Conservation (phyloP, 192 early-diverging fungal species). For the Gigaspora rosea region DNA sequence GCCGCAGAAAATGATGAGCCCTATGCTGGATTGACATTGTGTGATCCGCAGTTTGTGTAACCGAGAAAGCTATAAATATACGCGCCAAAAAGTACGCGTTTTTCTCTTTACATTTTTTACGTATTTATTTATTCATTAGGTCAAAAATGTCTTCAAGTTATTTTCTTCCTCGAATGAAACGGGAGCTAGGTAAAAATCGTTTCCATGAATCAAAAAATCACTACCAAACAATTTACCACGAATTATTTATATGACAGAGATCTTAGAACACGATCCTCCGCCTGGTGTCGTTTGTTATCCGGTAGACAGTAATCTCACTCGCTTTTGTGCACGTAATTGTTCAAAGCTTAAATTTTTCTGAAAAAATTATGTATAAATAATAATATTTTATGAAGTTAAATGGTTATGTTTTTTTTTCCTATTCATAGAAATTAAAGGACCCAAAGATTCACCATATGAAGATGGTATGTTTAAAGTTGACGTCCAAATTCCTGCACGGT, state of each 20-base stretch:
- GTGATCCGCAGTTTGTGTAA: too few species aligned
- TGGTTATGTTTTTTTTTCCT: not conserved
- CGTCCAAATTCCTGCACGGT: constrained; percentile 56
- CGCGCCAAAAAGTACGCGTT: too few species aligned
- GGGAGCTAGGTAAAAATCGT: constrained; percentile 12
- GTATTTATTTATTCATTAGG: too few species aligned
- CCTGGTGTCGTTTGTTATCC: constrained; percentile 66
- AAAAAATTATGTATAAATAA: not conserved
- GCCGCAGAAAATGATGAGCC: too few species aligned
- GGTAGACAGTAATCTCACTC: constrained; percentile 56
- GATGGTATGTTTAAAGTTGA: constrained; percentile 65
- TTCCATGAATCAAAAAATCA: not conserved
- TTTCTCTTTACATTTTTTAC: too few species aligned
- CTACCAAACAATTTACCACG: not conserved
- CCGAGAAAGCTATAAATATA: too few species aligned
- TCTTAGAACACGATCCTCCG: constrained; percentile 43
- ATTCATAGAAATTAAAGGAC: constrained; percentile 56
- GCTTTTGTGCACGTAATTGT: constrained; percentile 55
- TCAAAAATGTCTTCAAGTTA: constrained; percentile 7
- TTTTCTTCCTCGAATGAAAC: constrained; percentile 28
- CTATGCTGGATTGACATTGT: too few species aligned
- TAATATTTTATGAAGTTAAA: not conserved
- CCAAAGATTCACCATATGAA: constrained; percentile 67
- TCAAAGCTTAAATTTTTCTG: not conserved
- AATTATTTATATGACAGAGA: not conserved